Evolutionary conservation across 1,284 basidiomycete species (phyloP).

Genomic region (Sanghuangporus weigelae): DNA sequence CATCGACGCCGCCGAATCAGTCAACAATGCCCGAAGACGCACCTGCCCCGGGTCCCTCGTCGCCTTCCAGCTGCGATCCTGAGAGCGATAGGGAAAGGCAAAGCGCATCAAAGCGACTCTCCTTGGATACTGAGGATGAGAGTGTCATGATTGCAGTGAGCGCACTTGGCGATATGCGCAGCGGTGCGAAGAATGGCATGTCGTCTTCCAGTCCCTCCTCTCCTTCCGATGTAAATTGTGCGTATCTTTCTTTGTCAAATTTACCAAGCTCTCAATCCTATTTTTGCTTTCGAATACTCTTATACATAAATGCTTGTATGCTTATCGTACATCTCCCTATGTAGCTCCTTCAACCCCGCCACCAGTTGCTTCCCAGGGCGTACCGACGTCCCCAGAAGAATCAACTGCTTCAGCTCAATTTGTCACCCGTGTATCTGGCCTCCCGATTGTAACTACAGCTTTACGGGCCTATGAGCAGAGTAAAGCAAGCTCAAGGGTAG

Average conservation of each 20-base stretch:
- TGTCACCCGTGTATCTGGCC: slow-evolving; percentile 43
- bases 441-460: slow-evolving; percentile 63
- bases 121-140: slow-evolving; percentile 41
- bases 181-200: slow-evolving; percentile 26
- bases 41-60: not conserved
- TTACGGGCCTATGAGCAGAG: slow-evolving; percentile 70
- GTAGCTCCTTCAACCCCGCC: slow-evolving; percentile 2
- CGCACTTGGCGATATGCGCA: slow-evolving; percentile 67
- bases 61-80: not conserved
- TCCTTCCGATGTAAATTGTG: slow-evolving; percentile 5
- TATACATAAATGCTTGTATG: slow-evolving; percentile 12
- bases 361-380: slow-evolving; percentile 7
- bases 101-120: not conserved
- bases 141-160: slow-evolving; percentile 61
- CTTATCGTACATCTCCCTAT: slow-evolving; percentile 12
- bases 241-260: slow-evolving; percentile 7
- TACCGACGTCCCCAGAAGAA: slow-evolving; percentile 22
- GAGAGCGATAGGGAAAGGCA: not conserved
- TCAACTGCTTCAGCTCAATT: slow-evolving; percentile 30
- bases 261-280: not conserved
- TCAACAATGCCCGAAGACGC: not conserved
- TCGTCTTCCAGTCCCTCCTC: slow-evolving; percentile 3
- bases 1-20: not conserved
- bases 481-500: slow-evolving; percentile 73
- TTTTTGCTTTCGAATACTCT: not conserved